These are phyloP conservation scores for Phytophthora foliorum DNA, from an alignment of 352 stramenopile genomes.

Conservation along the genomic window DNA sequence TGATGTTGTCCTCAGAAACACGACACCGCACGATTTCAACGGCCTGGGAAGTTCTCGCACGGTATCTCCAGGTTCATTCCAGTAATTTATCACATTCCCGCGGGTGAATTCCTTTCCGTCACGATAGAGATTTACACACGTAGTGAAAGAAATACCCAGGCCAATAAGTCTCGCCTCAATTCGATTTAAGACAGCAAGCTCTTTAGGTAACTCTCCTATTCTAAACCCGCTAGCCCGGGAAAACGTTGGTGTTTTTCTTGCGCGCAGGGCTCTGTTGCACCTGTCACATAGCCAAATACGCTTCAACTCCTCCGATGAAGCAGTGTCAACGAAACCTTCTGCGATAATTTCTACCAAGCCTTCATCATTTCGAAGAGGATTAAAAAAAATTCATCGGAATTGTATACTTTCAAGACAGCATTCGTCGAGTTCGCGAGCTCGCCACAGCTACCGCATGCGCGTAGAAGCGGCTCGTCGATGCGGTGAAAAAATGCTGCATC, in stretches of 20 bases:
- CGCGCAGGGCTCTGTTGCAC: background rate
- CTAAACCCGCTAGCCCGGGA: no score
- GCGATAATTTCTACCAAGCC: background rate
- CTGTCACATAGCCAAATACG: background rate
- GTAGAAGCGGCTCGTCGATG: background rate
- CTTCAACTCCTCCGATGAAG: background rate
- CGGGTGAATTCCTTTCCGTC: constrained; percentile 1
- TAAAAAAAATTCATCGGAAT: background rate
- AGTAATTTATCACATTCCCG: background rate
- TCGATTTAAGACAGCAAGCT: background rate
- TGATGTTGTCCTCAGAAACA: no score
- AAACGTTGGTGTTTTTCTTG: background rate
- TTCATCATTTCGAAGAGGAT: background rate
- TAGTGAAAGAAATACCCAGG: background rate
- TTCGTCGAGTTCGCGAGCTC: background rate
- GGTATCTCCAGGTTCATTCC: background rate
- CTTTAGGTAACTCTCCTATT: background rate
- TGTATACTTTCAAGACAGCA: background rate
- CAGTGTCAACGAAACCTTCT: background rate
- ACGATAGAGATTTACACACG: constrained; percentile 1
- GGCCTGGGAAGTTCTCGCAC: constrained; percentile 1
- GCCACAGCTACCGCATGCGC: background rate
- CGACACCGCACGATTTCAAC: no score
- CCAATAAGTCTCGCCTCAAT: constrained; percentile 1
- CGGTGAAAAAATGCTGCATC: background rate